Evolutionary conservation across 371 early-diverging fungal species (phyloP).

Genomic region (Apophysomyces variabilis): DNA sequence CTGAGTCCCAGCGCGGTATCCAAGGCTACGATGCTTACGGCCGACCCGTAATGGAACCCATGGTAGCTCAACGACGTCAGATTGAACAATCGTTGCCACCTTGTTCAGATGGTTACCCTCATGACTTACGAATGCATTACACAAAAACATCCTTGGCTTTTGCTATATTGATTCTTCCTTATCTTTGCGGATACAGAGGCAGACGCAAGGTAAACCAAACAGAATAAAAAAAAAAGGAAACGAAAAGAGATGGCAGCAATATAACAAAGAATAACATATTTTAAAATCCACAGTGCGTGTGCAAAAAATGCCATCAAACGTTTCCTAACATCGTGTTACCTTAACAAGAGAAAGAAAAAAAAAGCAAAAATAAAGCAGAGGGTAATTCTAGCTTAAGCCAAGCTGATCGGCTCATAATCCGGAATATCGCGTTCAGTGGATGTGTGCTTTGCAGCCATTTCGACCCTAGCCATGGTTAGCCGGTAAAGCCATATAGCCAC

Average conservation of each 20-base stretch:
- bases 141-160: slow-evolving; percentile 34
- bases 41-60: slow-evolving; percentile 37
- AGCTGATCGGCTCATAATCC: slow-evolving; percentile 5
- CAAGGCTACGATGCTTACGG: slow-evolving; percentile 46
- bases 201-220: slow-evolving; percentile 31
- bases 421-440: background rate
- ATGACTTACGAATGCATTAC: slow-evolving; percentile 51
- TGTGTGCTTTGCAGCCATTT: slow-evolving; percentile 4
- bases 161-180: slow-evolving; percentile 45
- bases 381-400: background rate
- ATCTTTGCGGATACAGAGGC: slow-evolving; percentile 51
- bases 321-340: slow-evolving; percentile 45
- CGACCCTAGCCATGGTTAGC: slow-evolving; percentile 26
- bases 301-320: slow-evolving; percentile 44
- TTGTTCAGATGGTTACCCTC: slow-evolving; percentile 39
- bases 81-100: slow-evolving; percentile 46
- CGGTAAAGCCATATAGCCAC: slow-evolving; percentile 34
- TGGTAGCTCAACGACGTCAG: slow-evolving; percentile 42
- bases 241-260: background rate
- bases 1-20: slow-evolving; percentile 27
- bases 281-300: slow-evolving; percentile 32
- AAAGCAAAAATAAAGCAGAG: background rate
- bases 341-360: slow-evolving; percentile 5
- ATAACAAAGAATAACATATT: background rate
- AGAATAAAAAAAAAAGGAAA: background rate